Evolutionary conservation across 192 early-diverging fungal species (phyloP), one percentile per base, ranked within the genome.

Genomic region (Kickxella alabastrina): DNA sequence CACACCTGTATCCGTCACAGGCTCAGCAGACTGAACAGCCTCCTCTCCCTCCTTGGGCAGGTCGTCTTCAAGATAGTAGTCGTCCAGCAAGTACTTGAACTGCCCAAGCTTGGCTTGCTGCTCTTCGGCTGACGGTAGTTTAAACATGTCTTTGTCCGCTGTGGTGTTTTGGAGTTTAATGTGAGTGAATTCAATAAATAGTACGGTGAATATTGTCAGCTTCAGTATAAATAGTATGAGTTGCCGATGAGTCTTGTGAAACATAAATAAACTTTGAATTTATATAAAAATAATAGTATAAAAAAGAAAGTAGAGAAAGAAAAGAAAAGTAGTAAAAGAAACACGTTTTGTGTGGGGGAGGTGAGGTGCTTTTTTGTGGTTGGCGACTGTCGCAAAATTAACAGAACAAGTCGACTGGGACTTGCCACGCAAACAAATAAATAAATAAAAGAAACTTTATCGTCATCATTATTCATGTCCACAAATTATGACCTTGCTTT

Each of bases 131-230:
- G 47, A 48, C 10, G 65, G 65, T 40, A 68, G 52, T 6, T 24
- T 13, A 9, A 57, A 64, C 28, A 22, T 2, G 34, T 54, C 10
- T 15, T 43, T 6, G 17, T 34, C 19, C 18, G 27, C 4, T 17
- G 9, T 22, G 54, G 12, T 26, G 44, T 47, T 39, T 23, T 28
- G 40, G 18, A 36, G 24, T 15, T 22, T 13, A 1, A 37, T 31
- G 14, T 66, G 50, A 1, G 55, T 49, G 7, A 36, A 17, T 17
- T 66, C 64, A 41, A 59, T 53, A 47, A 66, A 59, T n/a, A 66
- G 49, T 12, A 66, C 39, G 10, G 34, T 18, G 15, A 66, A 54
- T 26, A 66, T 0, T 3, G 64, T 43, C 6, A 48, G 28, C 27
- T 58, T 58, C 19, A 59, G 25, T 3, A 43, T 29, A 17, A 24